A percentile compares a stretch with the other conserved stretches of the same genome.
These are phyloP conservation scores for Trichoderma parareesei DNA, from an alignment of 495 filamentous ascomycete genomes.

Conservation along the genomic window DNA sequence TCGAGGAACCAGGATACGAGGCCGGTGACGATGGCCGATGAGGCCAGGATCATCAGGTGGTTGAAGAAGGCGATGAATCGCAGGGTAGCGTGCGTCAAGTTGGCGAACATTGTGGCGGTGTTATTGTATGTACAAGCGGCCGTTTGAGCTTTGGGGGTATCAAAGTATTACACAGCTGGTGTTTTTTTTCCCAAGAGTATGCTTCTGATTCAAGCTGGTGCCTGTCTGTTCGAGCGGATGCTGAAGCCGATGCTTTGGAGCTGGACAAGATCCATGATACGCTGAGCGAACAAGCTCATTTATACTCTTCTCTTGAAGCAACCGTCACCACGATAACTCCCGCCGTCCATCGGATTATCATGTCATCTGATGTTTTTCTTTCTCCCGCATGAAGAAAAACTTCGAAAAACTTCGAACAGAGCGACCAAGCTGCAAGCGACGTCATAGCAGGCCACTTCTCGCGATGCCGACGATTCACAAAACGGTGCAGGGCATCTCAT, in stretches of 20 bases:
- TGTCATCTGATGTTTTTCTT: constrained; percentile 1
- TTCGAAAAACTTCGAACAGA: background rate
- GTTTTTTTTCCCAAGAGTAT: background rate
- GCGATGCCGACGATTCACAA: background rate
- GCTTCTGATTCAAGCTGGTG: background rate
- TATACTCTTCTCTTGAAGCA: background rate
- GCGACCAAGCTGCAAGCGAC: background rate
- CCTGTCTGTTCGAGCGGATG: background rate
- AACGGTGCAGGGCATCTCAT: background rate
- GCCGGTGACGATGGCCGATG: constrained; percentile 2
- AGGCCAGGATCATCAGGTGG: constrained; percentile 1
- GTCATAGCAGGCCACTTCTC: constrained; percentile 7
- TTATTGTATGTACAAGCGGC: background rate
- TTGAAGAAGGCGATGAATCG: constrained; percentile 7
- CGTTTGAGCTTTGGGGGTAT: background rate
- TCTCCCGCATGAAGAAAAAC: background rate
- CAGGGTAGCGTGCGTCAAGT: background rate
- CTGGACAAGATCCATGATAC: background rate
- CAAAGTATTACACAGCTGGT: background rate
- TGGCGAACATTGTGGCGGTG: background rate
- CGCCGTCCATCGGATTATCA: background rate
- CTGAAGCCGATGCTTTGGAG: background rate
- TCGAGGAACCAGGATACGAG: constrained; percentile 1
- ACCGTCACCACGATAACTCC: background rate
- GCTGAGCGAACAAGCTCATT: background rate